Conservation (phyloP, 2,329 filamentous ascomycete genomes). For the Apiospora arundinis region DNA sequence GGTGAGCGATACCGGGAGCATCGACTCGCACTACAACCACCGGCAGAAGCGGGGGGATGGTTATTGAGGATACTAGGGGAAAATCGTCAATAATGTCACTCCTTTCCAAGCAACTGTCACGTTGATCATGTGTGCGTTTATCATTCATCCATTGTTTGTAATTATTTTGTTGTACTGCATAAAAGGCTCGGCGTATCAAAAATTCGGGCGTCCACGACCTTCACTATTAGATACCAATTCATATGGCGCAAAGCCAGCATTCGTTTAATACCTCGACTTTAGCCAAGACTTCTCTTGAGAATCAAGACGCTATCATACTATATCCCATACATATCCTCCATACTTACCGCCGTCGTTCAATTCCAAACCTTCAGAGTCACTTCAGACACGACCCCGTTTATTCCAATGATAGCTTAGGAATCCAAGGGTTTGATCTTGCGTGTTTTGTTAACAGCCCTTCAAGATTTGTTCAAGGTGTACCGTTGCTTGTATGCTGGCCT, state of each 20-base stretch:
- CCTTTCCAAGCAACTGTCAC: no score
- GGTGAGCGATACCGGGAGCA: constrained; percentile 17
- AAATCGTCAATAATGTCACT: background rate
- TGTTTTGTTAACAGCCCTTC: no score
- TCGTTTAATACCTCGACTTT: background rate
- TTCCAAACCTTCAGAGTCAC: no score
- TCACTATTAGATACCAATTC: background rate
- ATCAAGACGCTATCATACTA: background rate
- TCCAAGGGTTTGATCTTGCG: no score
- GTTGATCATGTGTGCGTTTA: background rate
- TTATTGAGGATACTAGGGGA: background rate
- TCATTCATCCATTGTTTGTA: no score
- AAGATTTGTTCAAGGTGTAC: background rate
- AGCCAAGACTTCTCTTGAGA: background rate
- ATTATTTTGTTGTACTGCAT: background rate
- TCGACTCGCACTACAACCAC: constrained; percentile 13
- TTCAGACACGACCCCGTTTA: no score
- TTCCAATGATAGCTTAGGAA: no score
- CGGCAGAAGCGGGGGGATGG: background rate
- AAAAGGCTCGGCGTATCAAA: no score
- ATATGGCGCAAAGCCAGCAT: background rate
- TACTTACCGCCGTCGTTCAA: no score
- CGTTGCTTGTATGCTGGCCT: background rate
- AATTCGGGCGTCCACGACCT: background rate
- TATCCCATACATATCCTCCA: background rate